Conservation (phyloP, 1,139 yeast genomes). For the Zygosaccharomyces sapae region DNA sequence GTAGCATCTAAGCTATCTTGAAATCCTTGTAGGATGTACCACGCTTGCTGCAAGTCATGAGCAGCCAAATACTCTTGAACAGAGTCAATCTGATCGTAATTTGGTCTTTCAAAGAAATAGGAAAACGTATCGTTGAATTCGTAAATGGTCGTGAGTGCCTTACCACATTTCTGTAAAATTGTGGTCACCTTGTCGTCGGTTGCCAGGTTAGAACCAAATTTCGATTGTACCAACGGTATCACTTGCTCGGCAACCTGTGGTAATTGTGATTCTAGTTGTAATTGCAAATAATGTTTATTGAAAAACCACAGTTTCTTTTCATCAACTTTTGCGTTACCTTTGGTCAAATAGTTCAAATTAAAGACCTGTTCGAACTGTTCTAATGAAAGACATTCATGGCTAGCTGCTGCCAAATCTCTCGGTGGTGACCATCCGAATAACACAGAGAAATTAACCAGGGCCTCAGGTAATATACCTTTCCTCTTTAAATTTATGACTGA, state of each 20-base stretch:
- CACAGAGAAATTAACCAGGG: conserved; percentile 80
- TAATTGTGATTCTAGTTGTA: conserved; percentile 42
- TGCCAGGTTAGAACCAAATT: conserved; percentile 14
- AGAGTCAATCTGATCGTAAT: conserved; percentile 27
- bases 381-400: conserved; percentile 60
- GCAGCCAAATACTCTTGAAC: conserved; percentile 23
- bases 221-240: conserved; percentile 21
- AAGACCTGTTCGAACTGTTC: conserved; percentile 47
- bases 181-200: conserved; percentile 21
- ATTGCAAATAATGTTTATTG: conserved; percentile 61
- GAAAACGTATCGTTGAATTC: conserved; percentile 47
- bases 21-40: conserved; percentile 21
- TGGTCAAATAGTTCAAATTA: conserved; percentile 66
- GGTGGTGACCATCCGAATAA: conserved; percentile 94
- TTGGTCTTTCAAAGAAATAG: conserved; percentile 47
- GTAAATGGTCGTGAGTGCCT: conserved; percentile 44
- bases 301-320: conserved; percentile 68
- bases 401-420: conserved; percentile 48
- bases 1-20: conserved; percentile 10
- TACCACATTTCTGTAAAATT: conserved; percentile 33
- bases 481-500: conserved; percentile 58
- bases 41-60: conserved; percentile 16
- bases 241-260: conserved; percentile 38
- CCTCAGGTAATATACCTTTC: conserved; percentile 75
- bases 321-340: conserved; percentile 90